Base-by-base conservation (phyloP, 441 rosid species). In the Cnidoscolus chayamansa region DNA sequence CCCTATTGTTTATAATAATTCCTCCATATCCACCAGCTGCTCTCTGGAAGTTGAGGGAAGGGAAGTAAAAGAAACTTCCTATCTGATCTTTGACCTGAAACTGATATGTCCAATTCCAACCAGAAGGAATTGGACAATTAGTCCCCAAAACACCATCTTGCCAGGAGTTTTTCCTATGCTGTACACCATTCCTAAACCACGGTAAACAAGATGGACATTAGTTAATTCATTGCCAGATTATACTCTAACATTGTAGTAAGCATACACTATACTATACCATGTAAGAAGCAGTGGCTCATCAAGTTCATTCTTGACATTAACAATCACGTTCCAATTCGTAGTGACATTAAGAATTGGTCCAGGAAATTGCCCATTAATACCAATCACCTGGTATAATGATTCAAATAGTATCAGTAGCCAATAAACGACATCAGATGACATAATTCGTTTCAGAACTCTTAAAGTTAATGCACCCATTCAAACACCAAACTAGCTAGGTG, bases 31-130 rank as follows among this genome's bases (percentile, higher is more conserved):
- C 97, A 76, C 97, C 97, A 0, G 87, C 86, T 43, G 94, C 94
- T 77, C 93, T 86, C 79, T 92, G 96, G 69, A 89, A 92, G 74
- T 82, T 75, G 8, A 83, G 75, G 62, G 94, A 86, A 53, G 94
- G 96, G 56, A 90, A 90, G 80, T 92, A 92, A 78, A 90, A 92
- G 84, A 92, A 92, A 77, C 98, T 90, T 25, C 98, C 98, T 54
- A 92, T 92, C 80, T 92, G 98, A 78, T 92, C 98, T 82, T 92
- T 92, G 72, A 89, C 92, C 81, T 92, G 98, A 81, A 92, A 92
- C 82, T 90, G 84, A 69, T 90, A 92, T 31, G 98, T 92, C 98
- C 98, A 92, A 67, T 90, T 92, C 98, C 96, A 92, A 47, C 96
- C 93, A 37, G 98, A 81, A 66, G 96, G 98, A 57, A 92, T 92